Conservation (phyloP, 768 basidiomycete species). For the Filobasidium floriforme region DNA sequence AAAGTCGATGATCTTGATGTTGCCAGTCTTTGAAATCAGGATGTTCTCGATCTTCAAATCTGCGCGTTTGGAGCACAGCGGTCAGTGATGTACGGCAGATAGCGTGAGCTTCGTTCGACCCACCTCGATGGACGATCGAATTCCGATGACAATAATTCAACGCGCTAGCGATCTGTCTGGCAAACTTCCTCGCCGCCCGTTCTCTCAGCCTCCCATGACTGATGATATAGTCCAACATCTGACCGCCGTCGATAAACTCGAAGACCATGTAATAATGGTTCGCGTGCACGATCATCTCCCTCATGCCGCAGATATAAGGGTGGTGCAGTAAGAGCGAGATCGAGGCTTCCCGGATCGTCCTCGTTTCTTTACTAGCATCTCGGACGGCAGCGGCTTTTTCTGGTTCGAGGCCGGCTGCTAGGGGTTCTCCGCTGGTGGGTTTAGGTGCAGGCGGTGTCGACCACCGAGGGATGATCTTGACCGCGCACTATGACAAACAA, state of each 20-base stretch:
- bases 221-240: slow-evolving; percentile 99
- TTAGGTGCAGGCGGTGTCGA: slow-evolving; percentile 50
- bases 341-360: slow-evolving; percentile 90
- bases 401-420: slow-evolving; percentile 23
- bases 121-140: slow-evolving; percentile 85
- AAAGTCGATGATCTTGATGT: slow-evolving; percentile 99
- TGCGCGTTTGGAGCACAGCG: slow-evolving; percentile 1
- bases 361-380: slow-evolving; percentile 92
- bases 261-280: slow-evolving; percentile 99
- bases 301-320: slow-evolving; percentile 98
- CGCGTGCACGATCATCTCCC: slow-evolving; percentile 93
- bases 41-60: slow-evolving; percentile 99
- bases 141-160: slow-evolving; percentile 96
- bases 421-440: slow-evolving; percentile 47
- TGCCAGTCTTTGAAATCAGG: slow-evolving; percentile 93
- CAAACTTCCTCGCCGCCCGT: slow-evolving; percentile 93
- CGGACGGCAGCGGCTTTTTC: slow-evolving; percentile 66
- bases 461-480: slow-evolving; percentile 92
- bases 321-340: slow-evolving; percentile 93
- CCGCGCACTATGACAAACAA: slow-evolving; percentile 62
- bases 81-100: neutral
- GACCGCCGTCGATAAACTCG: slow-evolving; percentile 97
- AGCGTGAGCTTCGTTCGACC: slow-evolving; percentile 9
- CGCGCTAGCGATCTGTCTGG: slow-evolving; percentile 91
- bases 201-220: slow-evolving; percentile 91